These are phyloP conservation scores for Pyrenochaeta sp. DNA, from an alignment of 2,329 filamentous ascomycete species.

Conservation along the genomic window DNA sequence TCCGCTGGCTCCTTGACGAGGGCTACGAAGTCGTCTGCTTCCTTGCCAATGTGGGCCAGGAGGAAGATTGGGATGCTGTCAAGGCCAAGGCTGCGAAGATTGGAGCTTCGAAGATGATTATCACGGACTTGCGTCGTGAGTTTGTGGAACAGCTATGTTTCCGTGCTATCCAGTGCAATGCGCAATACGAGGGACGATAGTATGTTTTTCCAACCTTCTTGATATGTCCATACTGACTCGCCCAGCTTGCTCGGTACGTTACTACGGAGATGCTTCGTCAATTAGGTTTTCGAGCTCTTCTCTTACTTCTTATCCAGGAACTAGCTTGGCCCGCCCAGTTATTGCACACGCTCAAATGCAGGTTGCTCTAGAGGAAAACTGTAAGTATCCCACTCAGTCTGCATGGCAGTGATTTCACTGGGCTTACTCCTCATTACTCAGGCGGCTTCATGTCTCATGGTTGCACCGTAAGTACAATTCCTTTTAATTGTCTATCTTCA, in stretches of 20 bases:
- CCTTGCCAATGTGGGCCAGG: constrained; percentile 67
- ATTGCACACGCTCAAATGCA: constrained; percentile 74
- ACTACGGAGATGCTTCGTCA: too few species aligned
- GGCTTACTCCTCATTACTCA: too few species aligned
- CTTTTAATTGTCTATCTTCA: too few species aligned
- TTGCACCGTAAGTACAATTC: too few species aligned
- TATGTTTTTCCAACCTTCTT: too few species aligned
- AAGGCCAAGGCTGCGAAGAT: constrained; percentile 76
- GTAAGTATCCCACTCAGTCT: too few species aligned
- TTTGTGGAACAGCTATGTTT: constrained; percentile 85
- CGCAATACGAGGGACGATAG: constrained; percentile 66
- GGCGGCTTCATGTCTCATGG: constrained; percentile 60
- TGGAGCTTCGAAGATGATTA: constrained; percentile 71
- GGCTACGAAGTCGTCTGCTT: constrained; percentile 72
- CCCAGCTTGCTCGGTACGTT: too few species aligned
- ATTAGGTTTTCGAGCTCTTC: too few species aligned
- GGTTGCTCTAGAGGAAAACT: constrained; percentile 70
- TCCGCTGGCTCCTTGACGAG: constrained; percentile 55
- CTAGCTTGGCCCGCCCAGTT: constrained; percentile 72
- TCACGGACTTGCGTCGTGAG: constrained; percentile 73
- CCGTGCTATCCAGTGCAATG: constrained; percentile 77
- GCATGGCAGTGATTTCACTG: too few species aligned
- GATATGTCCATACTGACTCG: too few species aligned
- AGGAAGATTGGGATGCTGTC: constrained; percentile 62
- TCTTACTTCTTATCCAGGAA: constrained; percentile 61